Conservation (phyloP, 2,329 filamentous ascomycete genomes). For the Phyllachora maydis region DNA sequence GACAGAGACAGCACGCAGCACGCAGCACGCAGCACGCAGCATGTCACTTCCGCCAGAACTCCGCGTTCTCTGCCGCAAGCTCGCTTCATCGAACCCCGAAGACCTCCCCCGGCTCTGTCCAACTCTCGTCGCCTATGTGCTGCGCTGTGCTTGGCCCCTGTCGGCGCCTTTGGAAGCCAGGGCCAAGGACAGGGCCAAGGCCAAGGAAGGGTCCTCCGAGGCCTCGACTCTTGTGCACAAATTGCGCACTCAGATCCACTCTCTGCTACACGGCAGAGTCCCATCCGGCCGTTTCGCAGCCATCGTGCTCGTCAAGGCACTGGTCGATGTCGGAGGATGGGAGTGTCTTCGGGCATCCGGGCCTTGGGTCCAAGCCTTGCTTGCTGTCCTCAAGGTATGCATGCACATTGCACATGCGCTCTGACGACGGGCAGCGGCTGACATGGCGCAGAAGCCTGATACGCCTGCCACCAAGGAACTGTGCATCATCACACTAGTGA, state of each 20-base stretch:
- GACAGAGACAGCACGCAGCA: too few species aligned
- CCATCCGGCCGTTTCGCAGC: constrained; percentile 59
- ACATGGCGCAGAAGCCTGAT: constrained; percentile 46
- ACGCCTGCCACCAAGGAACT: constrained; percentile 56
- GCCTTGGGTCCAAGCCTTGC: constrained; percentile 57
- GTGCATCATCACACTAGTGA: constrained; percentile 54
- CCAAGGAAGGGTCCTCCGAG: too few species aligned
- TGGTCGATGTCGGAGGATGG: constrained; percentile 68
- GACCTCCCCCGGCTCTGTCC: constrained; percentile 58
- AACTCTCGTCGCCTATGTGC: constrained; percentile 39
- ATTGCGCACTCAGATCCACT: constrained; percentile 57
- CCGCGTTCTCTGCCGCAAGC: constrained; percentile 42
- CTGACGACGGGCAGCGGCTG: constrained; percentile 3
- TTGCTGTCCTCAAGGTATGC: constrained; percentile 50
- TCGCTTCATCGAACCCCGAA: constrained; percentile 50
- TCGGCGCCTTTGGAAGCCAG: constrained; percentile 40
- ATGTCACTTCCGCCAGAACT: constrained; percentile 33
- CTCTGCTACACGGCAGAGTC: constrained; percentile 58
- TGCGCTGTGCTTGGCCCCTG: constrained; percentile 36
- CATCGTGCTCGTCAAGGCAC: constrained; percentile 58
- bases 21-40: too few species aligned
- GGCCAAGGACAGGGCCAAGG: constrained; percentile 35
- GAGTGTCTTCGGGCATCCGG: constrained; percentile 55
- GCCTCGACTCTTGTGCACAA: constrained; percentile 56
- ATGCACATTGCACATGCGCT: constrained; percentile 1